Evolutionary conservation across 2,329 filamentous ascomycete species (phyloP).

Genomic region (Gaeumannomyces sp.): DNA sequence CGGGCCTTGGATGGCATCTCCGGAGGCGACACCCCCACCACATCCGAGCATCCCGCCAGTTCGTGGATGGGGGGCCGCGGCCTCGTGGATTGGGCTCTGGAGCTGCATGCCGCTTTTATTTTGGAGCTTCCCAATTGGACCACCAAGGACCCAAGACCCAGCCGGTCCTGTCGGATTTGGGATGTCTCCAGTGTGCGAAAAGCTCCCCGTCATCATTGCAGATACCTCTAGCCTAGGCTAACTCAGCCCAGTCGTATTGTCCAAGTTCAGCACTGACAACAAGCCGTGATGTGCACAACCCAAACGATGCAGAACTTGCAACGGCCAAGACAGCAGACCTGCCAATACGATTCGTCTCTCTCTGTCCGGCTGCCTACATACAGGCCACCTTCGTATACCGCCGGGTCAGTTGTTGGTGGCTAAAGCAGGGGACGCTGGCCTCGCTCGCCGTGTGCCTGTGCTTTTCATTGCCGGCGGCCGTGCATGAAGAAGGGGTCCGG

Average conservation of each 20-base stretch:
- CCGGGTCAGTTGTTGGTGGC: no score
- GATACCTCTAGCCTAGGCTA: no score
- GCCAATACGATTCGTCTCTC: background rate
- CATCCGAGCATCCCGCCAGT: background rate
- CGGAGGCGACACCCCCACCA: background rate
- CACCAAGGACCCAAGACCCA: background rate
- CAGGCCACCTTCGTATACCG: no score
- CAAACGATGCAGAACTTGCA: background rate
- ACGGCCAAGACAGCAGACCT: background rate
- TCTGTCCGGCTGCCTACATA: background rate
- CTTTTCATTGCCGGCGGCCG: background rate
- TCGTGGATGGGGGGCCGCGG: background rate
- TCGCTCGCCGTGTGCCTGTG: background rate
- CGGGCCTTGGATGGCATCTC: background rate
- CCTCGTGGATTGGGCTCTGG: no score
- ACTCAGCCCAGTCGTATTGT: background rate
- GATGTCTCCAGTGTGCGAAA: background rate
- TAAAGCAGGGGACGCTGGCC: no score
- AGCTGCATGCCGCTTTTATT: background rate
- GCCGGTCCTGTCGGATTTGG: no score
- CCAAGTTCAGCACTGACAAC: background rate
- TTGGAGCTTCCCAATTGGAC: background rate
- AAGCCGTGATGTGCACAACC: background rate
- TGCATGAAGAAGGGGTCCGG: constrained; percentile 1
- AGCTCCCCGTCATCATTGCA: background rate